Evolutionary conservation across 2,329 filamentous ascomycete species (phyloP), one percentile per base, ranked within the genome.

Genomic region (Colletotrichum navitas): DNA sequence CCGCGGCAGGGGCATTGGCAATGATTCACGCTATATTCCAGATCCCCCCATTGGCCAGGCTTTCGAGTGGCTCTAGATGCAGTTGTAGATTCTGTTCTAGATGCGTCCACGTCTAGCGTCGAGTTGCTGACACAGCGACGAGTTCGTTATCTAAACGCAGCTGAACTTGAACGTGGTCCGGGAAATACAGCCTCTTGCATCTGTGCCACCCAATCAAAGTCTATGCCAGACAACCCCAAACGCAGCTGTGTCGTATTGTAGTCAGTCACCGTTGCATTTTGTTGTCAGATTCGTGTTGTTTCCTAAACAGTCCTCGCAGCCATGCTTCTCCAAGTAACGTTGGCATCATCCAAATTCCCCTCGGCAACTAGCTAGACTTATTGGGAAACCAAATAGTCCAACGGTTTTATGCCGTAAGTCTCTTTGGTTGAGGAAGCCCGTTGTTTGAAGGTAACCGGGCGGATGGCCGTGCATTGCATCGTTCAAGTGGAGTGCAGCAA

Each of bases 391-490:
- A 56, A 43, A 54, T 29, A 24, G 24, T 21, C 10, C 34, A 52
- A n/a, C 61, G 24, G 3, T 47, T 5, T 41, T 21, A 29, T 43
- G 63, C 29, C 32, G 11, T n/a, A 21, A 45, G 11, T 18, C 56
- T 54, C 43, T 36, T 62, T 21, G 18, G 43, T 59, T 63, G 63
- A 71, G 24, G 52, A 63, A n/a, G 56, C 2, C 4, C 58, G 32
- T 58, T 62, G 29, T 59, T 43, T 59, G 68, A 71, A 61, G 34
- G 49, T 12, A 43, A 18, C 16, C 29, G 34, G 21, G 41, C 49
- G 51, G 36, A n/a, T 5, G 68, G n/a, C 58, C 34, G 64, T 71
- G 68, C 68, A 63, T 62, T 39, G n/a, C 32, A 18, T 36, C 54
- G 24, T 39, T 51, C 34, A 29, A 59, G 36, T 39, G 43, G 43